Evolutionary conservation across 345 rosid species (phyloP).

Genomic region (Turnera subulata): DNA sequence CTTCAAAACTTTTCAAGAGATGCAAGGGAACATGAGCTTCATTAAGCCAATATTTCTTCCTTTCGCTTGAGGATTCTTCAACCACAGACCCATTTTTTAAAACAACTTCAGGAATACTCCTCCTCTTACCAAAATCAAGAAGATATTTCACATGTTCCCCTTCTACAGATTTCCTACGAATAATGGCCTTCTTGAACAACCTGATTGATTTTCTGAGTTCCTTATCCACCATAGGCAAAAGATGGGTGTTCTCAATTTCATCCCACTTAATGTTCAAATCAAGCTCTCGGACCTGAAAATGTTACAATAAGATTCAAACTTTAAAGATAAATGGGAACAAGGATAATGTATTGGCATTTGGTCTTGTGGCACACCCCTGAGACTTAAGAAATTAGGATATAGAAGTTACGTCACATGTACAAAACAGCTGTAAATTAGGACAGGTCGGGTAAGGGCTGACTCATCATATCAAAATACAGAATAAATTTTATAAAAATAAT

Average conservation of each 20-base stretch:
- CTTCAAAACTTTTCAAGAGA: slow-evolving; percentile 89
- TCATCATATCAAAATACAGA: too few species aligned
- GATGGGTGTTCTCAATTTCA: slow-evolving; percentile 69
- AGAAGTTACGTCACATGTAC: too few species aligned
- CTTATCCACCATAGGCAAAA: slow-evolving; percentile 52
- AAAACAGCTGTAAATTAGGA: too few species aligned
- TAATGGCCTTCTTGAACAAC: slow-evolving; percentile 75
- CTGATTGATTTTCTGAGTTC: slow-evolving; percentile 70
- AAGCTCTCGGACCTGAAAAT: slow-evolving; percentile 79
- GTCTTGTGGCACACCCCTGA: too few species aligned
- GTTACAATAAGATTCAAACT: too few species aligned
- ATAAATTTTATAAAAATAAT: too few species aligned
- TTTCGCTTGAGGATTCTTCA: slow-evolving; percentile 85
- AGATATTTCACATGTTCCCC: slow-evolving; percentile 66
- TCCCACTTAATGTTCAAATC: slow-evolving; percentile 83
- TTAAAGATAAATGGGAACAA: too few species aligned
- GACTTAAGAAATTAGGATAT: too few species aligned
- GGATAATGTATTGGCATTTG: too few species aligned
- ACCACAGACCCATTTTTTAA: slow-evolving; percentile 55
- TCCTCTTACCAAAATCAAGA: slow-evolving; percentile 98
- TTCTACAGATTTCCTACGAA: slow-evolving; percentile 70
- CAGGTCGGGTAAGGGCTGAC: too few species aligned
- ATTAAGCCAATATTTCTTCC: slow-evolving; percentile 84
- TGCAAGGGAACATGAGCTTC: slow-evolving; percentile 82
- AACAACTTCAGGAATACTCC: slow-evolving; percentile 72